Evolutionary conservation across 495 filamentous ascomycete genomes (phyloP), one percentile per base, ranked within the genome.

Genomic region (Annulohypoxylon nitens): DNA sequence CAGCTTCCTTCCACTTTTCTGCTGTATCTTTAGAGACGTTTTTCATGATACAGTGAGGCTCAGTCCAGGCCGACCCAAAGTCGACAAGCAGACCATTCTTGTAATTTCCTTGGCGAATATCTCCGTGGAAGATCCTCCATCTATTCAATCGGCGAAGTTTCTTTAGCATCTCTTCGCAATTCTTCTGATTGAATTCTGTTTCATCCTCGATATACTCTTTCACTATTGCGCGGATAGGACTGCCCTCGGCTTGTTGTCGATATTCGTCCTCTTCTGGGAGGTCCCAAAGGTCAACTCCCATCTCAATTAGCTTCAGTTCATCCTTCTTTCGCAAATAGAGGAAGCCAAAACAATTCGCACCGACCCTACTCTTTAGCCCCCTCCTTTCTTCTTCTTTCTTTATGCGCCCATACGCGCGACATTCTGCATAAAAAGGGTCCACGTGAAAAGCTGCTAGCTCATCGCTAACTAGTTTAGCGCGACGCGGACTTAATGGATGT

Each of bases 21-120:
- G 47, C 47, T 3, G 10, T n/a, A 50, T 50, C 47, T 10, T 25
- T 50, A 5, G 47, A 20, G 7, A 50, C 47, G 10, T 16, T 20
- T 50, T 50, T 50, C 47, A 50, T 23, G 25, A 50, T 50, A 25
- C 47, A 50, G 20, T 50, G 47, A 50, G 47, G 47, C 47, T 50
- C 47, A 9, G 47, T 50, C 47, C 47, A 50, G 10, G 47, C 47
- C 23, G 47, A 50, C 4, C 47, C 47, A 2, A 50, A 25, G n/a
- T 50, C 47, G 8, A 50, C 3, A 1, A 50, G 47, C 10, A 50
- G 20, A 3, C 47, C 47, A 25, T 50, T 50, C 47, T 50, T 50
- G 20, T 50, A 50, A 16, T 50, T 50, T 25, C 47, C 47, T 25
- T 16, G 18, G 23, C 18, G 16, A 5, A 50, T 25, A n/a, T 50